Conservation (phyloP, 2,329 filamentous ascomycete genomes). For the Sclerotinia borealis region DNA sequence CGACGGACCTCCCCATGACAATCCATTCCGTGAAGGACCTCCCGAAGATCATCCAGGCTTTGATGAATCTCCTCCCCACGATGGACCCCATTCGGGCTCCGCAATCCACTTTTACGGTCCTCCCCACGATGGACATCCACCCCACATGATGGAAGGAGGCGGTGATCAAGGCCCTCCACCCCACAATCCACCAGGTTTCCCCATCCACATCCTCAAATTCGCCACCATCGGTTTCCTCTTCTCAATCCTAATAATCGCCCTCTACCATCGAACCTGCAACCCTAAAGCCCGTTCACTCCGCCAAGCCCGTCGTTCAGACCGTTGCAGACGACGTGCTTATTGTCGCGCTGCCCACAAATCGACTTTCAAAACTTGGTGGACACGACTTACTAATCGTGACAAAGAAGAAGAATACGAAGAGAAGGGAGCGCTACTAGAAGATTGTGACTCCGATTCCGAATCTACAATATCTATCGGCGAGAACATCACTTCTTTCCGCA, state of each 20-base stretch:
- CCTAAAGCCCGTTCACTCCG: constrained; percentile 14
- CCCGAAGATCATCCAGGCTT: not conserved
- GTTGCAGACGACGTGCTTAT: constrained; percentile 17
- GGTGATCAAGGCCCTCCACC: not conserved
- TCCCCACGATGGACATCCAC: not conserved
- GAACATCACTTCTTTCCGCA: constrained; percentile 22
- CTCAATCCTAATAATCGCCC: constrained; percentile 20
- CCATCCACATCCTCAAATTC: constrained; percentile 21
- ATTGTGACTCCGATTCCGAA: constrained; percentile 22
- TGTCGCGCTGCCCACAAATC: constrained; percentile 20
- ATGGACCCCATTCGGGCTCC: no score
- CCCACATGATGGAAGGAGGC: not conserved
- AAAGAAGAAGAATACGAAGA: constrained; percentile 21
- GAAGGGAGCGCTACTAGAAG: constrained; percentile 18
- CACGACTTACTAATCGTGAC: constrained; percentile 15
- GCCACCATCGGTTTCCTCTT: constrained; percentile 23
- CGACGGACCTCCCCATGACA: not conserved
- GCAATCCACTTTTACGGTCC: not conserved
- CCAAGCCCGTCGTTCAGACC: constrained; percentile 19
- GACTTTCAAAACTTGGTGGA: constrained; percentile 16
- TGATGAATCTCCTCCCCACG: not conserved
- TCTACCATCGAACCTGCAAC: constrained; percentile 21
- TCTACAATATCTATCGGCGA: constrained; percentile 22
- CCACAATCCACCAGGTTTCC: not conserved
- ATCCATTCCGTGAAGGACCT: not conserved